Evolutionary conservation across 2,329 filamentous ascomycete species (phyloP).

Genomic region (Metarhizium album): DNA sequence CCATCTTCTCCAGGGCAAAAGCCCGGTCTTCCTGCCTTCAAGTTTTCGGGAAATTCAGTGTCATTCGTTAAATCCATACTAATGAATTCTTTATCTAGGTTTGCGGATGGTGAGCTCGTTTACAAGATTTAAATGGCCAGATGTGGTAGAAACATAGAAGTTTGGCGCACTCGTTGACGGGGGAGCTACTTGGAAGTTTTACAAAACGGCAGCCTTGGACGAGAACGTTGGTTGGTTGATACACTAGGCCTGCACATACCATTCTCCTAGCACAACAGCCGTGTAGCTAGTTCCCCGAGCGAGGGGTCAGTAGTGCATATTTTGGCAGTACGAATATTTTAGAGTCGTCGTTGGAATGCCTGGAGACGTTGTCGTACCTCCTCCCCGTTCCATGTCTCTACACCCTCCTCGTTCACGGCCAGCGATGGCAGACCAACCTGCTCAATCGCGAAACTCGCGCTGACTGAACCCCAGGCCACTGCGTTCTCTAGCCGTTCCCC

Average conservation of each 20-base stretch:
- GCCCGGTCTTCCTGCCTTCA: background rate
- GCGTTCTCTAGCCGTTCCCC: conserved; percentile 56
- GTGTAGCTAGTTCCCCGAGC: background rate
- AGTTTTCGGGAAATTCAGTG: background rate
- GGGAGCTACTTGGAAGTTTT: background rate
- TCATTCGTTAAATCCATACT: background rate
- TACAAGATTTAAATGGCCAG: conserved; percentile 51
- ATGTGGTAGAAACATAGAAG: background rate
- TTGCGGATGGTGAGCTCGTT: conserved; percentile 51
- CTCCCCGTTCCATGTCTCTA: conserved; percentile 53
- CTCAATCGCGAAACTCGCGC: conserved; percentile 88
- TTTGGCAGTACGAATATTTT: conserved; percentile 5
- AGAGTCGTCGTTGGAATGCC: conserved; percentile 36
- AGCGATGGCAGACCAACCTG: conserved; percentile 74
- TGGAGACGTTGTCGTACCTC: conserved; percentile 40
- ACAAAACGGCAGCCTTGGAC: too few species aligned
- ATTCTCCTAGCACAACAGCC: background rate
- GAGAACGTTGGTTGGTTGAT: too few species aligned
- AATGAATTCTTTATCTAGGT: conserved; percentile 28
- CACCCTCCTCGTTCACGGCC: conserved; percentile 28
- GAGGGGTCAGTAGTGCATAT: background rate
- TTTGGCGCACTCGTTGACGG: background rate
- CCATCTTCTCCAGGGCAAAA: background rate
- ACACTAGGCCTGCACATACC: too few species aligned
- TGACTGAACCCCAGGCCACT: conserved; percentile 66